Conservation (phyloP, 371 early-diverging fungal genomes). For the Apophysomyces variabilis region DNA sequence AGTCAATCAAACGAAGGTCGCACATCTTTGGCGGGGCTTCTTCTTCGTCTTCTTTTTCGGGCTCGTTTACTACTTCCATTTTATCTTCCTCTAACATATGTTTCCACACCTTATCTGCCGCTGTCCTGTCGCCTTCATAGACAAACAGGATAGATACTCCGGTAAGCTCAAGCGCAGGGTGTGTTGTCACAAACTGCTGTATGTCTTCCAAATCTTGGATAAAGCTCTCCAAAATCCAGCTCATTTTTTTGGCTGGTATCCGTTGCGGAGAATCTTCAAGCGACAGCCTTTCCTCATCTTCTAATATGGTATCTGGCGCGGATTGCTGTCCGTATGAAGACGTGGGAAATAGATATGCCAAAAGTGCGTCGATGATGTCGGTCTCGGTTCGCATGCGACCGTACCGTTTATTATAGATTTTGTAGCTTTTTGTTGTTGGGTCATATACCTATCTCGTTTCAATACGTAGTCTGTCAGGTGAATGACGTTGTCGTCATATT, state of each 20-base stretch:
- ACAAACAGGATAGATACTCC: constrained; percentile 72
- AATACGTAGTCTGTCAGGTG: too few species aligned
- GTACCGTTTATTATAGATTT: constrained; percentile 46
- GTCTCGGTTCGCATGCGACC: constrained; percentile 49
- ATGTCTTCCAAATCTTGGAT: constrained; percentile 62
- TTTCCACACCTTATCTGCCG: constrained; percentile 54
- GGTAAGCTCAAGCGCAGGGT: constrained; percentile 60
- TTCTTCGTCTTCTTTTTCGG: constrained; percentile 48
- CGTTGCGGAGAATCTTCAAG: constrained; percentile 11
- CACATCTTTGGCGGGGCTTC: constrained; percentile 53
- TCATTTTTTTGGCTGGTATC: constrained; percentile 39
- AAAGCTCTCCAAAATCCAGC: constrained; percentile 65
- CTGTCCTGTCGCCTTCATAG: constrained; percentile 69
- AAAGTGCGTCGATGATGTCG: constrained; percentile 48
- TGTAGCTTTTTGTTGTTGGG: constrained; percentile 39
- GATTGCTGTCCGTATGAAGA: constrained; percentile 35
- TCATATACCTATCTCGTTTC: constrained; percentile 43
- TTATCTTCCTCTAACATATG: constrained; percentile 45
- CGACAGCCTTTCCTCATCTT: constrained; percentile 10
- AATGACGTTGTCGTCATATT: too few species aligned
- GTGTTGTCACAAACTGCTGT: constrained; percentile 43
- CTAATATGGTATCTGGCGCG: not conserved
- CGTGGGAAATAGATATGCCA: constrained; percentile 51
- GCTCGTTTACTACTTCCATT: constrained; percentile 25
- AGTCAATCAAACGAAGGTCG: constrained; percentile 77